These are phyloP conservation scores for Deinandra increscens DNA, from an alignment of 129 eudicot genomes.

Conservation along the genomic window DNA sequence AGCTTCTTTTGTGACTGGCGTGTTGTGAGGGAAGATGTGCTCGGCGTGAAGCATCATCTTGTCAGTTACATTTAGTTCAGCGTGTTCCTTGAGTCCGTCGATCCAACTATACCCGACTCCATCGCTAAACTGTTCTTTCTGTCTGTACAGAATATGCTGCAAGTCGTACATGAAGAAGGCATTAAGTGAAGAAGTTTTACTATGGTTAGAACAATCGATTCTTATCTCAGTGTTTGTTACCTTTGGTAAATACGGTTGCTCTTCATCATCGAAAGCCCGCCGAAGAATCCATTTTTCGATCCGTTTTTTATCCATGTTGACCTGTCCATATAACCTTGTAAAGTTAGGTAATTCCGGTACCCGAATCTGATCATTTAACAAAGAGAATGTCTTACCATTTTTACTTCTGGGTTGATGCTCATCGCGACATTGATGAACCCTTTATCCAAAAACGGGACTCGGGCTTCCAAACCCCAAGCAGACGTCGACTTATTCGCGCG, in stretches of 20 bases:
- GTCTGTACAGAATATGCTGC: constrained; percentile 95
- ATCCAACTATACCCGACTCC: constrained; percentile 99
- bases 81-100: constrained; percentile 96
- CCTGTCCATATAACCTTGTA: constrained; percentile 37
- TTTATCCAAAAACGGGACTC: constrained; percentile 91
- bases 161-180: background rate
- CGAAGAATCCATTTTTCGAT: constrained; percentile 81
- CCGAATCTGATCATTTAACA: background rate
- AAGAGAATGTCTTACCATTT: constrained; percentile 79
- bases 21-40: constrained; percentile 80
- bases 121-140: constrained; percentile 96
- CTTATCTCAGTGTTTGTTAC: constrained; percentile 22
- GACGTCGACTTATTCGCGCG: constrained; percentile 95
- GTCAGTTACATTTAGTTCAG: constrained; percentile 64
- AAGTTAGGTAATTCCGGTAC: background rate
- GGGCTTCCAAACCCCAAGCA: constrained; percentile 96
- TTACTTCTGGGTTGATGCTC: constrained; percentile 87
- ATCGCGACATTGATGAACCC: constrained; percentile 81
- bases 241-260: constrained; percentile 85
- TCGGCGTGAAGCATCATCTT: constrained; percentile 87
- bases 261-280: constrained; percentile 77
- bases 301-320: constrained; percentile 52
- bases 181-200: background rate
- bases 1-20: constrained; percentile 94
- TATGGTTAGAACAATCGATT: background rate